Percentiles rank a stretch among this genome's conserved stretches.
phyloP scores from a whole-genome alignment of 345 rosid species.

The Syzygium oleosum region DNA sequence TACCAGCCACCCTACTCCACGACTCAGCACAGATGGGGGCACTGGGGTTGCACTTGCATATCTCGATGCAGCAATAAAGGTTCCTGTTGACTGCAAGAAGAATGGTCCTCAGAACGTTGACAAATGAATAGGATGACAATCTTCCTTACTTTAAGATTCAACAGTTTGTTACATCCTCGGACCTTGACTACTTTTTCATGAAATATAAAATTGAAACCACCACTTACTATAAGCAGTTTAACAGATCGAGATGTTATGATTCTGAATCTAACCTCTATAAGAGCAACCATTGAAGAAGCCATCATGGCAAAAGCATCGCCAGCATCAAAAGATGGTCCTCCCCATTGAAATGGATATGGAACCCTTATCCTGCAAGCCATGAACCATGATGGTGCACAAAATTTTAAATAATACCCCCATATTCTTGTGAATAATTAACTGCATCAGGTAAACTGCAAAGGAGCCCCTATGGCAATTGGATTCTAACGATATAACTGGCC shows the following conservation, averaged over 20 bases:
- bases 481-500: not conserved
- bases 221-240: not conserved
- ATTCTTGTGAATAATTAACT: not conserved
- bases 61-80: constrained; percentile 69
- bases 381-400: not conserved
- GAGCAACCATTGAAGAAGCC: constrained; percentile 68
- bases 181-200: not conserved
- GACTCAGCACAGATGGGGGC: constrained; percentile 73
- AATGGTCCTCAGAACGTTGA: not conserved
- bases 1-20: constrained; percentile 87
- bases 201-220: not conserved
- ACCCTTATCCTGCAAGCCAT: constrained; percentile 47
- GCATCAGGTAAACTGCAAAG: not conserved
- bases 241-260: not conserved
- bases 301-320: constrained; percentile 63
- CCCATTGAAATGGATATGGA: constrained; percentile 92
- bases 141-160: not conserved
- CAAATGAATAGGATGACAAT: not conserved
- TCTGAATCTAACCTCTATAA: constrained; percentile 46
- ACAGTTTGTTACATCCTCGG: not conserved
- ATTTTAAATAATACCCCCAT: not conserved
- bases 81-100: constrained; percentile 61
- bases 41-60: constrained; percentile 75
- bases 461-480: not conserved
- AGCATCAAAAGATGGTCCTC: constrained; percentile 54